Percentiles rank a stretch among this genome's conserved stretches.
Conservation (phyloP, 106 monocot genomes). For the Acorus gramineus region DNA sequence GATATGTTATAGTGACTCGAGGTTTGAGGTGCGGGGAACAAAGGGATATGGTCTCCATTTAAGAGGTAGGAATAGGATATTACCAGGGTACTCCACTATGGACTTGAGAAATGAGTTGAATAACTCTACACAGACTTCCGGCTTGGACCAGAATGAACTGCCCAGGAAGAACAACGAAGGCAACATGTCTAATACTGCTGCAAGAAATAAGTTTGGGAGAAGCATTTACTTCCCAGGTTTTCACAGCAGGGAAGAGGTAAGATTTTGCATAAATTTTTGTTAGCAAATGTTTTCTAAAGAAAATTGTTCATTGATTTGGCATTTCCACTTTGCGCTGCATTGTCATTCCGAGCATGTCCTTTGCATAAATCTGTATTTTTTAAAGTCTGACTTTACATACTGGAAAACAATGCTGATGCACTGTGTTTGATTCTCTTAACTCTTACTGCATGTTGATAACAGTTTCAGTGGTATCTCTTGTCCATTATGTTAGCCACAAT, state of each 20-base stretch:
- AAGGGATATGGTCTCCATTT: conserved; percentile 62
- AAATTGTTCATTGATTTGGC: background rate
- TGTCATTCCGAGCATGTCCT: background rate
- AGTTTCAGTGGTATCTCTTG: no score
- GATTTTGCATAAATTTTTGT: background rate
- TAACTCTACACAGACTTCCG: conserved; percentile 11
- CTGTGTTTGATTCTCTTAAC: no score
- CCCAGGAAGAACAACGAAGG: conserved; percentile 5
- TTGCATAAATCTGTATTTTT: no score
- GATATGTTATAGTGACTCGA: conserved; percentile 69
- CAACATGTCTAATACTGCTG: conserved; percentile 14
- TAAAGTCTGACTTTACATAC: no score
- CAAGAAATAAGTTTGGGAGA: conserved; percentile 23
- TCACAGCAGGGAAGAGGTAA: conserved; percentile 69
- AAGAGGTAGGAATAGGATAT: conserved; percentile 50
- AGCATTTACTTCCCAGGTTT: conserved; percentile 55
- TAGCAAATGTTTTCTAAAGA: background rate
- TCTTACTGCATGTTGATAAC: no score
- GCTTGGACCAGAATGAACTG: conserved; percentile 1
- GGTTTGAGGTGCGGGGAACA: conserved; percentile 85
- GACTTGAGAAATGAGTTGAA: conserved; percentile 20
- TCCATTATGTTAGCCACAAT: no score
- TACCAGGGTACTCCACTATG: conserved; percentile 53
- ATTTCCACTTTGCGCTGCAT: background rate
- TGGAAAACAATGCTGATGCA: no score